A percentile compares a stretch with the other conserved stretches of the same genome.
Conservation (phyloP, 1,284 basidiomycete genomes). For the Stereum hirsutum region DNA sequence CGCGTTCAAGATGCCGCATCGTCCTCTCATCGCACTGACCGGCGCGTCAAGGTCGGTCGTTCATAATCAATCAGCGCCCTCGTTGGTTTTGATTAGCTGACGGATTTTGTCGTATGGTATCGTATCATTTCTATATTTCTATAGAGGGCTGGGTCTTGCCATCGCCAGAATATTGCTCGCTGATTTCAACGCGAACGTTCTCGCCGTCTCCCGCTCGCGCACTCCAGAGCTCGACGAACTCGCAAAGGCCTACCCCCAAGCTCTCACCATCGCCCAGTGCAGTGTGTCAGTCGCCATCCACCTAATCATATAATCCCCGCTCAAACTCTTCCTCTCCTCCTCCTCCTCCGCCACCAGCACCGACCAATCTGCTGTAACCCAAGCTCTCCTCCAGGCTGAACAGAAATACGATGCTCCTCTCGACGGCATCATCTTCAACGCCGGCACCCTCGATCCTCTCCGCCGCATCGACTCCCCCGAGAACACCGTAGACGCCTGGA, state of each 20-base stretch:
- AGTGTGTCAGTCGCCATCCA: slow-evolving; percentile 49
- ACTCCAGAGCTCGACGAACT: slow-evolving; percentile 57
- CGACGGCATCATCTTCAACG: slow-evolving; percentile 75
- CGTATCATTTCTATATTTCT: slow-evolving; percentile 6
- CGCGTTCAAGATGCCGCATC: not conserved
- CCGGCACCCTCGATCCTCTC: slow-evolving; percentile 55
- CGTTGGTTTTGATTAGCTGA: not conserved
- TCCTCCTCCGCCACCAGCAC: slow-evolving; percentile 27
- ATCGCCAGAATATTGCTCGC: slow-evolving; percentile 54
- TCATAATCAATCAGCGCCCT: not conserved
- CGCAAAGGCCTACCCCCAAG: slow-evolving; percentile 27
- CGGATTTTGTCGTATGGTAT: slow-evolving; percentile 5
- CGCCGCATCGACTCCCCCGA: slow-evolving; percentile 28
- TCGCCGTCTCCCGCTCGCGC: slow-evolving; percentile 65
- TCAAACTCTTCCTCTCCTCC: slow-evolving; percentile 7
- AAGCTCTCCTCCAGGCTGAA: slow-evolving; percentile 37
- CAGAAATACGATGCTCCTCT: slow-evolving; percentile 51
- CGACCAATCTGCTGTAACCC: slow-evolving; percentile 44
- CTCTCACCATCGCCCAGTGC: slow-evolving; percentile 53
- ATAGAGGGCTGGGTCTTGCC: slow-evolving; percentile 78
- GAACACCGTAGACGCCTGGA: slow-evolving; percentile 42
- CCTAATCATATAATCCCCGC: slow-evolving; percentile 3
- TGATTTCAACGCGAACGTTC: slow-evolving; percentile 54
- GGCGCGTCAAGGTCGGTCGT: slow-evolving; percentile 61
- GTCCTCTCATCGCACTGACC: slow-evolving; percentile 53